Percentiles rank a stretch among this genome's conserved stretches.
These are phyloP conservation scores for Neurospora discreta DNA, from an alignment of 495 filamentous ascomycete genomes.

Conservation along the genomic window DNA sequence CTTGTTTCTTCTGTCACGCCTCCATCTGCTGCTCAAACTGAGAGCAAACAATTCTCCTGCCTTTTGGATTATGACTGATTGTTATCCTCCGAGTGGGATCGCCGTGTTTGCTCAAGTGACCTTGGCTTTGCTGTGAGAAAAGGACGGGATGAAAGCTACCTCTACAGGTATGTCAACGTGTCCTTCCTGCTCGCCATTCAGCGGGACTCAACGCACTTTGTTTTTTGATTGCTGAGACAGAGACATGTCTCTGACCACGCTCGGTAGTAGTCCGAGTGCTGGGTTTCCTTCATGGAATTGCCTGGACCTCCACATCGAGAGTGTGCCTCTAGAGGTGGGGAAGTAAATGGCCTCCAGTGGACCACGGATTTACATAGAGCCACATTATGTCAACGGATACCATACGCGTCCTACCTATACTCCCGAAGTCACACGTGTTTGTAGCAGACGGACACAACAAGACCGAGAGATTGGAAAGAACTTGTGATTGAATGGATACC, in stretches of 20 bases:
- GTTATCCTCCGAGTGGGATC: neutral
- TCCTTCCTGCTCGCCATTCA: too few species aligned
- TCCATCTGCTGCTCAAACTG: neutral
- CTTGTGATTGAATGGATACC: neutral
- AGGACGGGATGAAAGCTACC: neutral
- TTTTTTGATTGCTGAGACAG: too few species aligned
- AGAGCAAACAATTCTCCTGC: neutral
- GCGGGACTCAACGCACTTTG: too few species aligned
- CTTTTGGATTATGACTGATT: neutral
- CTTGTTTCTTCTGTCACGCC: neutral
- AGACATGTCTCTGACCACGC: neutral
- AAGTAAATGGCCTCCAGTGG: neutral
- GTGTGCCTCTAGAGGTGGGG: too few species aligned
- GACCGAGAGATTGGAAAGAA: neutral
- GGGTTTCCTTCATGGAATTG: too few species aligned
- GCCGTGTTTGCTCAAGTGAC: neutral
- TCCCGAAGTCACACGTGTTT: neutral
- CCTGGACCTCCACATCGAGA: too few species aligned
- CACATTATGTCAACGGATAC: neutral
- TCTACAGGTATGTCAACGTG: neutral
- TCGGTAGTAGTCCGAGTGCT: neutral
- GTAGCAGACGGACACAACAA: neutral
- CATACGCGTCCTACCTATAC: neutral
- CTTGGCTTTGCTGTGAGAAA: neutral
- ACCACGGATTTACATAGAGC: neutral